Conservation (phyloP, 371 early-diverging fungal genomes). For the Rhizopus sp. region DNA sequence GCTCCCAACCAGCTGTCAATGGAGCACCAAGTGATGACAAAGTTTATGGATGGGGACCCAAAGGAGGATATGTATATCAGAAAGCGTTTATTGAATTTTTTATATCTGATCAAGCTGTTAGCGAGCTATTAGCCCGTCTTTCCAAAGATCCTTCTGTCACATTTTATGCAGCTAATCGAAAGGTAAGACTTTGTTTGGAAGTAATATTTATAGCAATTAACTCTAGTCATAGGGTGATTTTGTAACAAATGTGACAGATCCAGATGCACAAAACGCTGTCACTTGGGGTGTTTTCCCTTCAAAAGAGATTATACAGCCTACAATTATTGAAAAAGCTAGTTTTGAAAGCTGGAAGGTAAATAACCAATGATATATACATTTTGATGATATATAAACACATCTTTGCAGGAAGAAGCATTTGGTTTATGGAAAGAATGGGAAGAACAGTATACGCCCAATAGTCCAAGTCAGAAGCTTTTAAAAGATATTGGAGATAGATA, state of each 20-base stretch:
- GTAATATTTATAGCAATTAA: background rate
- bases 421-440: slow-evolving; percentile 95
- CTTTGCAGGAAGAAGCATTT: slow-evolving; percentile 83
- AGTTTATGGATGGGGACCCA: slow-evolving; percentile 95
- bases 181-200: slow-evolving; percentile 6
- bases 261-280: slow-evolving; percentile 91
- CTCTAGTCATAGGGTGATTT: slow-evolving; percentile 68
- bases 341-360: slow-evolving; percentile 90
- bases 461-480: slow-evolving; percentile 60
- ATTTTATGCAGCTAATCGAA: slow-evolving; percentile 89
- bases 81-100: slow-evolving; percentile 98
- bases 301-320: slow-evolving; percentile 96
- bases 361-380: background rate
- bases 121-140: slow-evolving; percentile 69
- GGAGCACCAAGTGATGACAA: slow-evolving; percentile 82
- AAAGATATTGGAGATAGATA: slow-evolving; percentile 66
- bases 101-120: slow-evolving; percentile 72
- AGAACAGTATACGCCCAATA: slow-evolving; percentile 64
- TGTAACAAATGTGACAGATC: slow-evolving; percentile 74
- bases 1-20: slow-evolving; percentile 96
- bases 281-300: slow-evolving; percentile 99
- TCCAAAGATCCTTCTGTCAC: slow-evolving; percentile 72
- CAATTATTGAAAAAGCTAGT: slow-evolving; percentile 88
- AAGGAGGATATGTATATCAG: slow-evolving; percentile 95
- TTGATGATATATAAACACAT: background rate